Conservation (phyloP, 2,329 filamentous ascomycete species). For the Pseudogymnoascus sp. region DNA sequence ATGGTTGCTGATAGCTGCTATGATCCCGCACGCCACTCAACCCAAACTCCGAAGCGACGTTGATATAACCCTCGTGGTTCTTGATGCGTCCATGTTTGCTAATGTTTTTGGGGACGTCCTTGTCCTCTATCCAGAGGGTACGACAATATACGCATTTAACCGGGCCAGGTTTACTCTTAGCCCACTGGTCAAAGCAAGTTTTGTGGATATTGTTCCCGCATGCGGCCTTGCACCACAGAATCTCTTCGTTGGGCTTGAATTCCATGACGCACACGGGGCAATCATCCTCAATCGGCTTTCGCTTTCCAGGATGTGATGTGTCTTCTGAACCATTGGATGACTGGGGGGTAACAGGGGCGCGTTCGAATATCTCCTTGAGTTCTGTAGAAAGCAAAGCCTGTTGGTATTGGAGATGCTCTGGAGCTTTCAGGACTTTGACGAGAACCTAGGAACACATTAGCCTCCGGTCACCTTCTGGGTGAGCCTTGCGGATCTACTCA, state of each 20-base stretch:
- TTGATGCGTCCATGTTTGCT: slow-evolving; percentile 33
- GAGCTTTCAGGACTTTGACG: slow-evolving; percentile 49
- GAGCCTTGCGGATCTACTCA: slow-evolving; percentile 24
- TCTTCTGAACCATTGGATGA: slow-evolving; percentile 30
- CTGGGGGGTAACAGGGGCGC: slow-evolving; percentile 43
- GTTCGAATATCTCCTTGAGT: slow-evolving; percentile 46
- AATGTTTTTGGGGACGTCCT: slow-evolving; percentile 33
- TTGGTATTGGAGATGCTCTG: slow-evolving; percentile 49
- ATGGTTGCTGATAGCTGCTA: slow-evolving; percentile 24
- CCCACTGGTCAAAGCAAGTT: slow-evolving; percentile 49
- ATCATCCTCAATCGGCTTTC: slow-evolving; percentile 53
- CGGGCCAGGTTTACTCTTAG: slow-evolving; percentile 36
- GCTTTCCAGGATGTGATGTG: slow-evolving; percentile 36
- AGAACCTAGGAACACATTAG: slow-evolving; percentile 37
- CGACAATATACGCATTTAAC: slow-evolving; percentile 58
- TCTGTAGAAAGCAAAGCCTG: slow-evolving; percentile 52
- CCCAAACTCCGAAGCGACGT: slow-evolving; percentile 54
- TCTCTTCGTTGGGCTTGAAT: slow-evolving; percentile 39
- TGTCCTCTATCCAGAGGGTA: slow-evolving; percentile 45
- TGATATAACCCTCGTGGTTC: slow-evolving; percentile 51
- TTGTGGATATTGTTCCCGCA: slow-evolving; percentile 51
- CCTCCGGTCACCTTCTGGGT: slow-evolving; percentile 12
- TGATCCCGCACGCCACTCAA: slow-evolving; percentile 46
- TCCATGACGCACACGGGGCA: slow-evolving; percentile 58
- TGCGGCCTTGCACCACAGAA: slow-evolving; percentile 51